Base-by-base conservation (phyloP, 2,329 filamentous ascomycete species). In the Neopestalotiopsis sp. region DNA sequence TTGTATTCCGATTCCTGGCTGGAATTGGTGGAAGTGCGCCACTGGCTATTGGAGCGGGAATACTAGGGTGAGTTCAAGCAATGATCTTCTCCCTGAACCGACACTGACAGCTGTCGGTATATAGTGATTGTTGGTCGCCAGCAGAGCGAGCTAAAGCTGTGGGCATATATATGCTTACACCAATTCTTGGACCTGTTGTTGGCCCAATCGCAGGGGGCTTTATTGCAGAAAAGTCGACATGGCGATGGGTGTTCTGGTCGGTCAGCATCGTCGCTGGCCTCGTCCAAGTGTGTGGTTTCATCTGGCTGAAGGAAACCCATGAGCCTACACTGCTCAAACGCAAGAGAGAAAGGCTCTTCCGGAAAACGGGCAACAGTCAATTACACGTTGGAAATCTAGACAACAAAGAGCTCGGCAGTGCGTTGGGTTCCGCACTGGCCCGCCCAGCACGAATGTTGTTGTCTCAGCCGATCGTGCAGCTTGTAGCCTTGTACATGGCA, bases 1-100 rank as follows among this genome's bases (percentile, higher is more conserved):
- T 88, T 14, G 78, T 82, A 3, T 87, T 86, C 71, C 83, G 85
- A 1, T 84, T 88, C 64, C 72, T 87, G 6, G 81, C 81, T 70
- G 86, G 85, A 4, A 69, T 85, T 0, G 83, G 81, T 2, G 83
- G 82, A 3, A 82, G 81, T 3, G 82, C 83, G 1, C 83, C 83
- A 6, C 80, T 62, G 13, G 59, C 32, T 7, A 38, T 34, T 6
- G 59, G 85, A 72, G 85, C 85, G 79, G 82, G 5, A 56, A 67
- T 66, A 17, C 34, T 62, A 1, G 32, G 30, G 59, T 40, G 5
- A 4, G 17, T 24, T 24, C 69, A 67, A 60, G 71, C 4, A 65
- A 64, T 32, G 64, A 67, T 10, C 4, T 38, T 84, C 83, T 83
- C 0, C 81, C 85, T 60, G 81, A 82, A 4, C 84, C 86, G 69